phyloP scores from a whole-genome alignment of 768 basidiomycete genomes.

The Cystofilobasidium ferigula region DNA sequence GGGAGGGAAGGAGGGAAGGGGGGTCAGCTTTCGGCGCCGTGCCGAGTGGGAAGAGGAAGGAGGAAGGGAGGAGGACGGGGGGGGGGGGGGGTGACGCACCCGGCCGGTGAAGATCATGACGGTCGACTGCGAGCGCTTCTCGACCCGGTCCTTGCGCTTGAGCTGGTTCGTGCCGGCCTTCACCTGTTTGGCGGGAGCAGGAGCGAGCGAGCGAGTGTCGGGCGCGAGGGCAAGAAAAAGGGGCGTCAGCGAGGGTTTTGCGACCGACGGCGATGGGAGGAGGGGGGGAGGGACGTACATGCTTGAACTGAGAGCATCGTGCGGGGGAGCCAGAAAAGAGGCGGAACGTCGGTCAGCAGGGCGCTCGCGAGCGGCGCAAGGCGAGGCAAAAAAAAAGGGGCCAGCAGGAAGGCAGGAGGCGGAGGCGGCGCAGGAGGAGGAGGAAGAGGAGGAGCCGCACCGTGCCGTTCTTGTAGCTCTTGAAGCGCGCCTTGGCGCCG shows the following conservation, averaged over 20 bases:
- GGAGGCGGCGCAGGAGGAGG: background rate
- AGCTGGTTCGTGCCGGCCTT: conserved; percentile 15
- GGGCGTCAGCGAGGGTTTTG: too few species aligned
- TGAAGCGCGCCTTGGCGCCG: conserved; percentile 12
- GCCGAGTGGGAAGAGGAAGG: background rate
- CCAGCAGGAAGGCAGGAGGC: background rate
- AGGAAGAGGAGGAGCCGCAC: background rate
- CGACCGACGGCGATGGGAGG: background rate
- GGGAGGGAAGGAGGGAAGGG: background rate
- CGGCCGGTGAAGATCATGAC: conserved; percentile 12
- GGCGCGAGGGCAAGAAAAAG: background rate
- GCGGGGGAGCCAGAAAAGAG: too few species aligned
- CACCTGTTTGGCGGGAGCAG: background rate
- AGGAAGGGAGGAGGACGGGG: background rate
- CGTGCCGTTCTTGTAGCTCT: conserved; percentile 21
- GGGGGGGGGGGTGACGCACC: background rate
- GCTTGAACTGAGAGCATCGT: conserved; percentile 25
- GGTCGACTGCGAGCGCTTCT: background rate
- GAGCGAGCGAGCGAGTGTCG: background rate
- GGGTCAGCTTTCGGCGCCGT: background rate
- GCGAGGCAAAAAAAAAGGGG: background rate
- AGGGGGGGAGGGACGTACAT: conserved; percentile 6
- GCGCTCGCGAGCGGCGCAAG: too few species aligned
- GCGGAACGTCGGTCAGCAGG: too few species aligned
- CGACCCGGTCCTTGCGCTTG: conserved; percentile 9